phyloP scores from a whole-genome alignment of 345 rosid species.

The Rhodamnia argentea region DNA sequence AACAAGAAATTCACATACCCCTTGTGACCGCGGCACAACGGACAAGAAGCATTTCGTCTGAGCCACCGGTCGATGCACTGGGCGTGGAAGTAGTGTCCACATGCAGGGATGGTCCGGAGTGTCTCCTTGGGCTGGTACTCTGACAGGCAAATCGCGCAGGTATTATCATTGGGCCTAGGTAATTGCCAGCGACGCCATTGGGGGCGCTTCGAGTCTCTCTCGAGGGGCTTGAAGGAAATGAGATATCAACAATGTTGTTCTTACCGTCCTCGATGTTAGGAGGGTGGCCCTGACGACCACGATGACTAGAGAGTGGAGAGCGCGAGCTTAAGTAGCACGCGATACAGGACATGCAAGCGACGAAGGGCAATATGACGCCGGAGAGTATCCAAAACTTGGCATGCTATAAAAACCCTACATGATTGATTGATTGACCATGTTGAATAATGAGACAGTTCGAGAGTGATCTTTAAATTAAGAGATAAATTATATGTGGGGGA shows the following conservation, averaged over 20 bases:
- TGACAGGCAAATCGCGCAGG: not conserved
- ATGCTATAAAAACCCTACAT: not conserved
- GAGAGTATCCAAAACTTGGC: not conserved
- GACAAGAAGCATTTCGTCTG: not conserved
- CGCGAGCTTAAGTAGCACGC: not conserved
- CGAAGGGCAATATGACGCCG: not conserved
- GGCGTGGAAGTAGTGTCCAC: not conserved
- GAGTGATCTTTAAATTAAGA: too few species aligned
- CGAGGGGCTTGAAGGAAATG: not conserved
- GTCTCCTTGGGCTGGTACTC: not conserved
- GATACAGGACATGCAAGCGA: not conserved
- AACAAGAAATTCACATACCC: not conserved
- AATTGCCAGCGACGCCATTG: not conserved
- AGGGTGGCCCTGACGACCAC: not conserved
- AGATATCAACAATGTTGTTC: not conserved
- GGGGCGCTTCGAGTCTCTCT: not conserved
- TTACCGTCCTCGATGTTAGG: not conserved
- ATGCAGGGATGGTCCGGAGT: not conserved
- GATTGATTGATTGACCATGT: not conserved
- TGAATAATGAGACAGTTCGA: not conserved
- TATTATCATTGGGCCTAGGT: not conserved
- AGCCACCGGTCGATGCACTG: constrained; percentile 1
- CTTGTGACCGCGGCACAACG: not conserved
- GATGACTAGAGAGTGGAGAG: not conserved
- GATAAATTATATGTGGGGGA: too few species aligned